Conservation (phyloP, 768 basidiomycete genomes). For the Suillus cothurnatus region DNA sequence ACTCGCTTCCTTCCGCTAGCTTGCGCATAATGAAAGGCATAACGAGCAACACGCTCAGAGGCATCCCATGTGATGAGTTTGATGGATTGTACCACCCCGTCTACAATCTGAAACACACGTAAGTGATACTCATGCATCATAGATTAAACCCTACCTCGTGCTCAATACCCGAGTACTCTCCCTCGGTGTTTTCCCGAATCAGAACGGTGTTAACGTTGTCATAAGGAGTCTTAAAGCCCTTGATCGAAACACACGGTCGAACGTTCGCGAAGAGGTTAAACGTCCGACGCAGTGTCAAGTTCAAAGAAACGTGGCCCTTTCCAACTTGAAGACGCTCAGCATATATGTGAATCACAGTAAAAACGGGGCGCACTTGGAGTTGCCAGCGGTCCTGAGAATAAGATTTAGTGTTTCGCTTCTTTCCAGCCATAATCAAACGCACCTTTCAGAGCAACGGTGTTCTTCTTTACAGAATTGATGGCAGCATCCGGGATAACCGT, state of each 20-base stretch:
- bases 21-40: slow-evolving; percentile 98
- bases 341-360: slow-evolving; percentile 17
- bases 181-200: slow-evolving; percentile 99
- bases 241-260: slow-evolving; percentile 92
- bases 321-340: slow-evolving; percentile 64
- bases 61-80: slow-evolving; percentile 99
- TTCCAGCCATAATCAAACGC: slow-evolving; percentile 19
- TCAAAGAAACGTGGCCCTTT: slow-evolving; percentile 98
- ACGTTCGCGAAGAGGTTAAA: slow-evolving; percentile 99
- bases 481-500: slow-evolving; percentile 94
- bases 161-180: slow-evolving; percentile 99
- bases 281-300: slow-evolving; percentile 93
- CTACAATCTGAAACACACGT: slow-evolving; percentile 66
- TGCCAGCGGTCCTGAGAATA: slow-evolving; percentile 78
- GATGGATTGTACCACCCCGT: slow-evolving; percentile 99
- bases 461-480: slow-evolving; percentile 90
- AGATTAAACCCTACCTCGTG: slow-evolving; percentile 71
- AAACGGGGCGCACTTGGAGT: slow-evolving; percentile 79
- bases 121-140: slow-evolving; percentile 14
- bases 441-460: slow-evolving; percentile 98
- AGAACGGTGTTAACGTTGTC: slow-evolving; percentile 98
- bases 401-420: slow-evolving; percentile 7
- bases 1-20: slow-evolving; percentile 86
- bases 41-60: slow-evolving; percentile 96
- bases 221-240: slow-evolving; percentile 98